Percentiles rank a stretch among this genome's conserved stretches.
Evolutionary conservation across 2,329 filamentous ascomycete genomes (phyloP).

Genomic region (Calonectria crousiana): DNA sequence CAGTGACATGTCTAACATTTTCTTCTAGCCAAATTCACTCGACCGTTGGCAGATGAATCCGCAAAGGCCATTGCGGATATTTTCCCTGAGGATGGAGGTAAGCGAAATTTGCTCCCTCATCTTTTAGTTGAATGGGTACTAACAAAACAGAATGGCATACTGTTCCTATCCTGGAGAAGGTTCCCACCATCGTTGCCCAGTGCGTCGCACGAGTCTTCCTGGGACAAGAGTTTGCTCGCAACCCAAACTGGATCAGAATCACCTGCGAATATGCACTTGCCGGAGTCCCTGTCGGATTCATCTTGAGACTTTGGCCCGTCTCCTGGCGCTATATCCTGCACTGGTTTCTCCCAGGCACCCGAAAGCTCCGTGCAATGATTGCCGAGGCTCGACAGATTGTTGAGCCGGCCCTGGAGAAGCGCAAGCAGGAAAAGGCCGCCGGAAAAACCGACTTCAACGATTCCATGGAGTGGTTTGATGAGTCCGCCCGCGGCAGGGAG

Average conservation of each 20-base stretch:
- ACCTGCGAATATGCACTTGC: background rate
- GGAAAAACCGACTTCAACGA: background rate
- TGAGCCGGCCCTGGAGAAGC: background rate
- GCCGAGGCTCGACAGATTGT: background rate
- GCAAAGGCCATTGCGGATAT: background rate
- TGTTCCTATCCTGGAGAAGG: background rate
- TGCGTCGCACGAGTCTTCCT: background rate
- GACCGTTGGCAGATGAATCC: background rate
- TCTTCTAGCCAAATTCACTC: background rate
- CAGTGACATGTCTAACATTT: background rate
- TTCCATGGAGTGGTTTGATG: slow-evolving; percentile 4
- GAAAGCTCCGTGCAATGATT: background rate
- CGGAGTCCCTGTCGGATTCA: background rate
- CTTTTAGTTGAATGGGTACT: background rate
- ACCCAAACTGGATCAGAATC: background rate
- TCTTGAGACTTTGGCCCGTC: background rate
- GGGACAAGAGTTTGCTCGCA: background rate
- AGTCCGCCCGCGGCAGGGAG: background rate
- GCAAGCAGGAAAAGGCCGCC: background rate
- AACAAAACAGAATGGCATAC: background rate
- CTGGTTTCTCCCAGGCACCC: background rate
- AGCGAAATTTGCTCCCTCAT: background rate
- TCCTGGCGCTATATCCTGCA: background rate
- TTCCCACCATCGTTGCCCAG: background rate
- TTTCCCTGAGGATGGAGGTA: background rate